Percentiles rank a stretch among this genome's conserved stretches.
phyloP scores from a whole-genome alignment of 148 eudicot genomes.

The Chenopodium quinoa region DNA sequence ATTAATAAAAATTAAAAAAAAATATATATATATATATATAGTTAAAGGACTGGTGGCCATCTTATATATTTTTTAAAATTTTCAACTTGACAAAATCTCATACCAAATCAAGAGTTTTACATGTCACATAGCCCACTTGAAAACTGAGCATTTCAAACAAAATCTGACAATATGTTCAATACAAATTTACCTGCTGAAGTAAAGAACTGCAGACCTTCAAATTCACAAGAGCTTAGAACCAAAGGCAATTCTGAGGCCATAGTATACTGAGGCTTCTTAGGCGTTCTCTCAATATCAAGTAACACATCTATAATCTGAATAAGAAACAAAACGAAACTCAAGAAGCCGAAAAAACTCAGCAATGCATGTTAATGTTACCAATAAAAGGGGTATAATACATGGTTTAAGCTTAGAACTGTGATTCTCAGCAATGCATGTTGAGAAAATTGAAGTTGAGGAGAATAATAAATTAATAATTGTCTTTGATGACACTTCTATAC shows the following conservation, averaged over 20 bases:
- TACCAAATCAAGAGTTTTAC: not conserved
- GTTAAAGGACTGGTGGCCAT: not conserved
- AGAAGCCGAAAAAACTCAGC: not conserved
- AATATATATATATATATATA: no score
- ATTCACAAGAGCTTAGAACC: slow-evolving; percentile 90
- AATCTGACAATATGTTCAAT: not conserved
- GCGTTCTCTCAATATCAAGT: slow-evolving; percentile 65
- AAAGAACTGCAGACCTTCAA: slow-evolving; percentile 58
- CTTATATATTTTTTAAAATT: no score
- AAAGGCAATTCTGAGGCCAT: slow-evolving; percentile 87
- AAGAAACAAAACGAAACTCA: slow-evolving; percentile 12
- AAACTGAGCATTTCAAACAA: not conserved
- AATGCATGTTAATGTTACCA: not conserved
- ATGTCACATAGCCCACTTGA: not conserved
- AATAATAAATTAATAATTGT: not conserved
- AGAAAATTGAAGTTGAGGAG: not conserved
- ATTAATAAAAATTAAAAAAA: no score
- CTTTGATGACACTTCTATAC: slow-evolving; percentile 1
- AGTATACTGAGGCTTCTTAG: slow-evolving; percentile 82
- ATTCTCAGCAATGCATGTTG: not conserved
- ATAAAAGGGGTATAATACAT: not conserved
- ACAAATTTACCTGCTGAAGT: slow-evolving; percentile 64
- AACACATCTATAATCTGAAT: slow-evolving; percentile 76
- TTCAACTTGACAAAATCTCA: not conserved
- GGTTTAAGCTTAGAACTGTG: not conserved